A percentile compares a stretch with the other conserved stretches of the same genome.
phyloP scores from a whole-genome alignment of 2,329 filamentous ascomycete genomes.

The Ophiocordyceps camponoti-leonardi region DNA sequence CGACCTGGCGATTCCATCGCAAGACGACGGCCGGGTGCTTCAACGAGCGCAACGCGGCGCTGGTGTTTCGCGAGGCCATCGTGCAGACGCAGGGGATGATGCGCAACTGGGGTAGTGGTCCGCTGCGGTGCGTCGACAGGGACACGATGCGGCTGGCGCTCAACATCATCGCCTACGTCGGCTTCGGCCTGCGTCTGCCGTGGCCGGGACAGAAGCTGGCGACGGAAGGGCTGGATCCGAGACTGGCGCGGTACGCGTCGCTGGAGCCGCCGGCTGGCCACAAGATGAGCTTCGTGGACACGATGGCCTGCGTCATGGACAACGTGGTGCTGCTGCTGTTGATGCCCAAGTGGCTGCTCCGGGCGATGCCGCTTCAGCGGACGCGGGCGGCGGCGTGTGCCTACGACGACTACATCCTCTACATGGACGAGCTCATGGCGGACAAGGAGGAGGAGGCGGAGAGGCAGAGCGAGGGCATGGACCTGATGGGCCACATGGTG shows the following conservation, averaged over 20 bases:
- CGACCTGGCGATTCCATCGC: conserved; percentile 54
- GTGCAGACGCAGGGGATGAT: conserved; percentile 46
- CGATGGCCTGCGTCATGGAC: conserved; percentile 43
- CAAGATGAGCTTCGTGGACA: conserved; percentile 47
- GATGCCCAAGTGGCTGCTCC: conserved; percentile 37
- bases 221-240: conserved; percentile 20
- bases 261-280: conserved; percentile 31
- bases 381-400: conserved; percentile 35
- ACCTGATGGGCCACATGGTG: conserved; percentile 31
- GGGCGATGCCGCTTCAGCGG: conserved; percentile 31
- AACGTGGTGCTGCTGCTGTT: conserved; percentile 46
- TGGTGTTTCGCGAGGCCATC: conserved; percentile 47
- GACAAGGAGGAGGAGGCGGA: conserved; percentile 33
- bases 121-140: conserved; percentile 37
- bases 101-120: conserved; percentile 32
- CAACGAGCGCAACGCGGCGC: conserved; percentile 56
- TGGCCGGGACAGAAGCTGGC: conserved; percentile 45
- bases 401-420: conserved; percentile 45
- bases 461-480: conserved; percentile 26
- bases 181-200: conserved; percentile 45
- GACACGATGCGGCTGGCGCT: conserved; percentile 48
- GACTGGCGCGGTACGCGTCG: conserved; percentile 29
- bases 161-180: conserved; percentile 46
- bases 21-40: conserved; percentile 57
- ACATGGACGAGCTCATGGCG: conserved; percentile 52